Percentiles rank a stretch among this genome's conserved stretches.
phyloP scores from a whole-genome alignment of 2,329 filamentous ascomycete species.

The Knufia petricola region DNA sequence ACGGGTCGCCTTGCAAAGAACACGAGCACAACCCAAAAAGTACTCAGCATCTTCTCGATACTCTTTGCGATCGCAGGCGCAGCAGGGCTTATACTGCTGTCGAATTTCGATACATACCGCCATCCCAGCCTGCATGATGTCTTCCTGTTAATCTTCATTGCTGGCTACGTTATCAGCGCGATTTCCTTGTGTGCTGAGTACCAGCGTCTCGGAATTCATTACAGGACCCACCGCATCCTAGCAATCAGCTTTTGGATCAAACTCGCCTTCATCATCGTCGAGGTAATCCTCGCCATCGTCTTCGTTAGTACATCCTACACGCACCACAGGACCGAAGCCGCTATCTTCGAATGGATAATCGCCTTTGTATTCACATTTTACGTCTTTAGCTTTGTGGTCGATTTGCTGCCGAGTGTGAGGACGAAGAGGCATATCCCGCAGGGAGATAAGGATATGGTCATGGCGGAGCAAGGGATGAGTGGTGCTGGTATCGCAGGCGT shows the following conservation, averaged over 20 bases:
- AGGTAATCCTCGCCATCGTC: conserved; percentile 55
- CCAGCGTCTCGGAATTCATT: conserved; percentile 69
- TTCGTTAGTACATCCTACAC: conserved; percentile 49
- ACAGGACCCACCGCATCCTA: conserved; percentile 61
- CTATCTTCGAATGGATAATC: conserved; percentile 62
- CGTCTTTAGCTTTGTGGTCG: conserved; percentile 74
- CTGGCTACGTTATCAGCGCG: conserved; percentile 73
- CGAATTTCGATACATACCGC: conserved; percentile 71
- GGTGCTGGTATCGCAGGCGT: neutral
- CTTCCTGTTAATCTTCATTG: conserved; percentile 76
- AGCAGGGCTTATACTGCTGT: conserved; percentile 68
- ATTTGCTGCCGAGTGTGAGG: conserved; percentile 68
- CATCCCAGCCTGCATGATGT: conserved; percentile 60
- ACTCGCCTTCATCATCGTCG: conserved; percentile 70
- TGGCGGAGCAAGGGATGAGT: neutral
- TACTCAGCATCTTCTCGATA: conserved; percentile 34
- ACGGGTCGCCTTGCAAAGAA: conserved; percentile 69
- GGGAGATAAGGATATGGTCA: conserved; percentile 19
- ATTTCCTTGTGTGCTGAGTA: conserved; percentile 85
- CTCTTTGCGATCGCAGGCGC: conserved; percentile 59
- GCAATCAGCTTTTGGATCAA: conserved; percentile 80
- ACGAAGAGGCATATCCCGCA: conserved; percentile 44
- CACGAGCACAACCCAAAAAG: conserved; percentile 33
- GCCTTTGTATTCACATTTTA: conserved; percentile 40
- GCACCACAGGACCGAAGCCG: conserved; percentile 43